Percentiles rank a stretch among this genome's conserved stretches.
phyloP scores from a whole-genome alignment of 2,329 filamentous ascomycete species.

The Diaporthe sp. region DNA sequence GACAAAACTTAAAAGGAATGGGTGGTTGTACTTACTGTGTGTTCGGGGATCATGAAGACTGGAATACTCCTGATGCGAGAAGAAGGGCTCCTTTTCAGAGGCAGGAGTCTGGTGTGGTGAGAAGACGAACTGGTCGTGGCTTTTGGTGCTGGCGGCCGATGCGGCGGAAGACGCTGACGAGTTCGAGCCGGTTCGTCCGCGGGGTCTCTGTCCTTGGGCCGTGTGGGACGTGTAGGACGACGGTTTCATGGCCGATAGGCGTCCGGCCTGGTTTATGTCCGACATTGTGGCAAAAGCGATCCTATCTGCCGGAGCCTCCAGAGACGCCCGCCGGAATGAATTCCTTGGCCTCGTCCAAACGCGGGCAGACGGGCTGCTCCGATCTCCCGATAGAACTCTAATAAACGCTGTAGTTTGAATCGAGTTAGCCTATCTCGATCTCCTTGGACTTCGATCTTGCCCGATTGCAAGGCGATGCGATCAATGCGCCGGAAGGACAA shows the following conservation, averaged over 20 bases:
- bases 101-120: conserved; percentile 53
- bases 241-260: conserved; percentile 56
- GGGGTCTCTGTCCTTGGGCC: conserved; percentile 25
- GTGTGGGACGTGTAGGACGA: neutral
- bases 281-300: conserved; percentile 30
- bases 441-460: conserved; percentile 3
- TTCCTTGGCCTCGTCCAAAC: conserved; percentile 11
- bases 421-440: conserved; percentile 17
- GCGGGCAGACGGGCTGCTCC: conserved; percentile 5
- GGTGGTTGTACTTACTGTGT: conserved; percentile 7
- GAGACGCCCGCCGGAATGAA: neutral
- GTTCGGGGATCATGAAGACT: neutral
- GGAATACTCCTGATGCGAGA: conserved; percentile 35
- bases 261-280: conserved; percentile 11
- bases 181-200: conserved; percentile 54
- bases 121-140: conserved; percentile 54
- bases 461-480: conserved; percentile 2
- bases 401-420: conserved; percentile 5
- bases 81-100: conserved; percentile 41
- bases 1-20: neutral
- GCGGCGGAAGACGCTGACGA: conserved; percentile 58
- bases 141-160: conserved; percentile 45
- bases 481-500: conserved; percentile 20
- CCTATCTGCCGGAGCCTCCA: neutral
- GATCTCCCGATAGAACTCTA: neutral